Base-by-base conservation (phyloP, 768 basidiomycete genomes). In the Cystobasidium tubakii region DNA sequence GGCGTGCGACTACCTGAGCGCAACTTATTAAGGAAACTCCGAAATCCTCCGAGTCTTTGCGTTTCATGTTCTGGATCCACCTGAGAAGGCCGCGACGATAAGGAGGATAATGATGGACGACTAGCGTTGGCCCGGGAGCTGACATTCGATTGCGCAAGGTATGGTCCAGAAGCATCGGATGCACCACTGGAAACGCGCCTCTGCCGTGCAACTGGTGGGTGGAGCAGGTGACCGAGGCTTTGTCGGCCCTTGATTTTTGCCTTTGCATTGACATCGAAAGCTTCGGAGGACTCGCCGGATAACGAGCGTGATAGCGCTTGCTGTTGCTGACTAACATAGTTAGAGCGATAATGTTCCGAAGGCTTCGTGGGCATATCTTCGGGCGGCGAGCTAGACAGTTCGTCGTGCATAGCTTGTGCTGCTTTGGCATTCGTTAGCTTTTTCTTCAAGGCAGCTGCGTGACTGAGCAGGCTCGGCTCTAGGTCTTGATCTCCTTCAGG, bases 1-100 rank as follows among this genome's bases (percentile, higher is more conserved):
- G 74, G 74, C 12, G 74, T 75, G 21, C 74, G 53, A 6, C 46
- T 74, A 42, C 74, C 74, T 1, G 74, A 62, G 1, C 69, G 66
- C 34, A 75, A 29, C 25, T 57, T 67, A 10, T 50, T 50, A 72
- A 50, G 60, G 19, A 75, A 33, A 27, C 36, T 27, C 12, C 44
- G 13, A 23, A 75, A 36, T 1, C 69, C 33, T 31, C 54, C 44
- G 21, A 46, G 36, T 2, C 36, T 19, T 57, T 70, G 43, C 21
- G 4, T 31, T 21, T 75, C 74, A 54, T 13, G 9, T 13, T 62
- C 70, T 54, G n/a, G 44, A n/a, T 29, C 74, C 7, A 50, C 21
- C 7, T 63, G 29, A 12, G 73, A 50, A 15, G 55, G 53, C 4
- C 44, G 34, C 12, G 70, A 72, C 12, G 70, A 33, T 17, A 72